Base-by-base conservation (phyloP, 2,329 filamentous ascomycete genomes). In the Monilinia vaccinii-corymbosi region DNA sequence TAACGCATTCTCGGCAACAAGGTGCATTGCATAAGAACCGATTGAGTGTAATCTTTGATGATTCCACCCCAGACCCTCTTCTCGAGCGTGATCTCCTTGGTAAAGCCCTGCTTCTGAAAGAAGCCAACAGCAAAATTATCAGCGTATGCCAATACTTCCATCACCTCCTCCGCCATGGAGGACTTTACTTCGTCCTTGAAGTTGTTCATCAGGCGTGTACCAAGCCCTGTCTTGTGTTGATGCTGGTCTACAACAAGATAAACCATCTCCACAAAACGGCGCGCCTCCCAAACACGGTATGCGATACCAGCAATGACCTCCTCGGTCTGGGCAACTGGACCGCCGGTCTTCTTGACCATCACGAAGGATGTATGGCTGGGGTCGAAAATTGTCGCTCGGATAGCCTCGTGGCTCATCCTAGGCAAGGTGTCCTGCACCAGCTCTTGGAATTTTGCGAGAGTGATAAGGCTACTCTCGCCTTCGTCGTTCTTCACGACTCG, bases 131-230 rank as follows among this genome's bases (percentile, higher is more conserved):
- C 51, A 44, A 40, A 44, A 13, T 21, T n/a, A 10, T 55, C 51
- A 8, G 36, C 38, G 32, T 55, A 55, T 23, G 38, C 28, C 25
- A 55, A n/a, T 8, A 55, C 32, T 7, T 55, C 51, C 51, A 55
- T 32, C 18, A 55, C 40, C 23, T 11, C 23, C n/a, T 55, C 51
- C 25, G 9, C 40, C 13, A 23, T 44, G 5, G 28, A 32, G 5
- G 40, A 55, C 32, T 55, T 55, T 9, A 55, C 31, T 14, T 44
- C 38, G n/a, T 55, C 51, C 32, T 55, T 55, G 40, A 44, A 55
- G 38, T 44, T 38, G 9, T 55, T 55, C 28, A 55, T 16, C n/a
- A 55, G 23, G 13, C 40, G 25, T 18, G 38, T 4, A 3, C 51
- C 51, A 23, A 44, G 32, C 4, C 51, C 51, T 16, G 23, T n/a